phyloP scores from a whole-genome alignment of 352 stramenopile genomes.

The Globisporangium mamillatum region DNA sequence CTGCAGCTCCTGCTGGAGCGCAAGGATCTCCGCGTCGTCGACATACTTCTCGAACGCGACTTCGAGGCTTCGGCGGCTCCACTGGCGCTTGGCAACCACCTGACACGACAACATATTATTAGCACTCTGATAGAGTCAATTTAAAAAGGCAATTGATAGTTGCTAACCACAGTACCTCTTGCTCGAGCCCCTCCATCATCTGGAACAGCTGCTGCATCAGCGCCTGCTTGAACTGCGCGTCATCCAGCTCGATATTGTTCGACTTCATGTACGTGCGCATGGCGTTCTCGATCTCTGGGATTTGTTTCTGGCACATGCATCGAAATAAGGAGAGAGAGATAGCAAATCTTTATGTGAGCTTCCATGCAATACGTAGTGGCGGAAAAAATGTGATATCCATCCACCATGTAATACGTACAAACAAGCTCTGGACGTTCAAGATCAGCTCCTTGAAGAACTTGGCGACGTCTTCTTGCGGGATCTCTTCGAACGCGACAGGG shows the following conservation, averaged over 20 bases:
- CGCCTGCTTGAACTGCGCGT: constrained; percentile 73
- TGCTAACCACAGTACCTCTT: constrained; percentile 21
- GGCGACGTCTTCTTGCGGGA: constrained; percentile 55
- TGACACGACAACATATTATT: neutral
- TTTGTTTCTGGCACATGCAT: constrained; percentile 38
- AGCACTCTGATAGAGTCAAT: neutral
- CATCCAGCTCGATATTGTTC: constrained; percentile 61
- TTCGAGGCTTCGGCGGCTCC: constrained; percentile 60
- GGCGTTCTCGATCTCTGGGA: constrained; percentile 62
- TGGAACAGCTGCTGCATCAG: constrained; percentile 74
- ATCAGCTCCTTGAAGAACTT: constrained; percentile 77
- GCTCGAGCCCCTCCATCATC: constrained; percentile 68
- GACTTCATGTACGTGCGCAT: constrained; percentile 66
- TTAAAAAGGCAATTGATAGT: neutral
- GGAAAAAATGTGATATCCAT: neutral
- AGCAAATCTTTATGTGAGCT: neutral
- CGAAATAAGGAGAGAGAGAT: neutral
- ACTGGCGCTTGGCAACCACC: constrained; percentile 59
- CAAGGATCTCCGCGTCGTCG: constrained; percentile 57
- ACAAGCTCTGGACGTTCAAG: constrained; percentile 53
- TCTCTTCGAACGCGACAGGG: constrained; percentile 40
- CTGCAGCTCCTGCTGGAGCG: constrained; percentile 67
- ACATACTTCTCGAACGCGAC: constrained; percentile 58
- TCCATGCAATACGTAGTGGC: neutral
- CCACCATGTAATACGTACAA: constrained; percentile 33